Percentiles rank a stretch among this genome's conserved stretches.
Evolutionary conservation across 805 yeast species (phyloP).

Genomic region (Allodekkera sacchari): DNA sequence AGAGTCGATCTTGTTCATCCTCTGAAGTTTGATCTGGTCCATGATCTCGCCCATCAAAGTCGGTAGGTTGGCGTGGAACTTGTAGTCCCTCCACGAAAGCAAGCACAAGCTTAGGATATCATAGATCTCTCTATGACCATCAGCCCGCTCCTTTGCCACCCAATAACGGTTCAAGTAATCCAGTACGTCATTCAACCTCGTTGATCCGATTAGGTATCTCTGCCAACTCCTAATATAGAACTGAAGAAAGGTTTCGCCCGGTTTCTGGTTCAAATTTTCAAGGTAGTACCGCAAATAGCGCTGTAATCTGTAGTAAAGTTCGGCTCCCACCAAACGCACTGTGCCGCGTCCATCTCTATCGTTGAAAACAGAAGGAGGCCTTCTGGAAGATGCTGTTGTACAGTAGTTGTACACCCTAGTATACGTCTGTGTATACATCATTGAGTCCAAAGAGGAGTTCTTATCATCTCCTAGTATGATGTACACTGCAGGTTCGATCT

Average conservation of each 20-base stretch:
- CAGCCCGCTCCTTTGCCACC: constrained; percentile 94
- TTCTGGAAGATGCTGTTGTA: constrained; percentile 63
- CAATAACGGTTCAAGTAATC: constrained; percentile 95
- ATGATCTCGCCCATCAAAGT: constrained; percentile 62
- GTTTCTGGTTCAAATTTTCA: constrained; percentile 36
- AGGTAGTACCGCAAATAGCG: constrained; percentile 58
- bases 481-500: constrained; percentile 68
- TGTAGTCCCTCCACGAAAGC: constrained; percentile 76
- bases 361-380: constrained; percentile 21
- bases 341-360: constrained; percentile 19
- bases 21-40: constrained; percentile 65
- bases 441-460: constrained; percentile 50
- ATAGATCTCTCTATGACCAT: constrained; percentile 81
- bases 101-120: constrained; percentile 88
- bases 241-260: constrained; percentile 62
- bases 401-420: constrained; percentile 92
- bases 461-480: constrained; percentile 65
- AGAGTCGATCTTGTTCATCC: constrained; percentile 70
- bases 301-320: constrained; percentile 67
- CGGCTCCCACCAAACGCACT: constrained; percentile 69
- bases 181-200: constrained; percentile 83
- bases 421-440: constrained; percentile 82
- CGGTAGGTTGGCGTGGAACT: constrained; percentile 63
- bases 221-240: constrained; percentile 87
- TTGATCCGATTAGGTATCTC: constrained; percentile 84